Evolutionary conservation across 441 rosid species (phyloP).

Genomic region (Geranium incanum): DNA sequence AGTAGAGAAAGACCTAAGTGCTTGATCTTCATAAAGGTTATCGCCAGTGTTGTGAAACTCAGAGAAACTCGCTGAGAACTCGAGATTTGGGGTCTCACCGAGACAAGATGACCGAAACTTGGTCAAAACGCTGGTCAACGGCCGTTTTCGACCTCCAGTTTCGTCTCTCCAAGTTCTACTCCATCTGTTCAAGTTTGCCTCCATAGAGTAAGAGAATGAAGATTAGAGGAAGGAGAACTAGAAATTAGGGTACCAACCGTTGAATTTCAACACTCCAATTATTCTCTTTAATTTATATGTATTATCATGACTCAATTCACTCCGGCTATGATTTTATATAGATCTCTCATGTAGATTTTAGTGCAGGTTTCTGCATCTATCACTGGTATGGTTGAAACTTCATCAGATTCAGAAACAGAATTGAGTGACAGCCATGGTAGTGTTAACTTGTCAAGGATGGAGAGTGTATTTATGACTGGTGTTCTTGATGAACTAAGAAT

Average conservation of each 20-base stretch:
- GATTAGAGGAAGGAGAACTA: too few species aligned
- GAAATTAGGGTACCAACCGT: not conserved
- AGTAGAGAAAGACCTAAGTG: too few species aligned
- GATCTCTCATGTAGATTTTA: conserved; percentile 16
- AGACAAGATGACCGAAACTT: too few species aligned
- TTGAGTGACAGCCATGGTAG: conserved; percentile 30
- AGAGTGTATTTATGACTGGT: conserved; percentile 71
- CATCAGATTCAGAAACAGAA: conserved; percentile 77
- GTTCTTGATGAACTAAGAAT: conserved; percentile 89
- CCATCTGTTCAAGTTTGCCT: too few species aligned
- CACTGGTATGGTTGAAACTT: conserved; percentile 74
- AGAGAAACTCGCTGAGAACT: too few species aligned
- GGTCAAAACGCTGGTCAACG: too few species aligned
- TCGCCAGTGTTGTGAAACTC: too few species aligned
- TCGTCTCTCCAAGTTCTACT: too few species aligned
- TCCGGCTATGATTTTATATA: not conserved
- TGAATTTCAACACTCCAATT: not conserved
- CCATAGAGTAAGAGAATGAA: too few species aligned
- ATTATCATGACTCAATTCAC: not conserved
- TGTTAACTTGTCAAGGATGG: conserved; percentile 42
- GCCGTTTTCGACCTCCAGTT: too few species aligned
- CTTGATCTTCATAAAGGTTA: too few species aligned
- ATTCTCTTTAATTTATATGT: not conserved
- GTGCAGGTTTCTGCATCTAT: conserved; percentile 80
- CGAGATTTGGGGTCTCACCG: too few species aligned